Percentiles rank a stretch among this genome's conserved stretches.
Evolutionary conservation across 2,329 filamentous ascomycete species (phyloP).

Genomic region (Zopfia rhizophila): DNA sequence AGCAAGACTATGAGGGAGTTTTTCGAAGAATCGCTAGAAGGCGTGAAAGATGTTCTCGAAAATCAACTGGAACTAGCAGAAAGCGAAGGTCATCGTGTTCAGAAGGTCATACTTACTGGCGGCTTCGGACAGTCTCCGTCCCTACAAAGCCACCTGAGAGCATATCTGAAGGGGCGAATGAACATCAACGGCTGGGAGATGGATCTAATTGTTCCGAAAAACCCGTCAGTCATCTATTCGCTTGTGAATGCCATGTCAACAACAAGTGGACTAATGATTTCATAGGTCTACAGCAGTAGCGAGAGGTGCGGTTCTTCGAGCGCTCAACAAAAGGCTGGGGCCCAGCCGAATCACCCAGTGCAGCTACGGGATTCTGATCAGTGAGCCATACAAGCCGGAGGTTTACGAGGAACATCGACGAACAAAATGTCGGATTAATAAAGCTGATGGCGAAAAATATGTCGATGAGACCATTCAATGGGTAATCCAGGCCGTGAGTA

Average conservation of each 20-base stretch:
- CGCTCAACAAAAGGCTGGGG: conserved; percentile 39
- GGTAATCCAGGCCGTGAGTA: conserved; percentile 9
- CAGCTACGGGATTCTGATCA: conserved; percentile 40
- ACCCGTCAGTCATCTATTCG: conserved; percentile 11
- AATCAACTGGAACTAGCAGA: conserved; percentile 35
- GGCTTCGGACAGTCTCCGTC: conserved; percentile 43
- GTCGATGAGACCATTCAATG: conserved; percentile 9
- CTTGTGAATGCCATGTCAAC: conserved; percentile 9
- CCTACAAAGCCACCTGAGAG: conserved; percentile 31
- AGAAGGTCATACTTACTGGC: conserved; percentile 46
- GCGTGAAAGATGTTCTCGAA: conserved; percentile 23
- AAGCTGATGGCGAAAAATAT: conserved; percentile 11
- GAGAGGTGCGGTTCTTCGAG: conserved; percentile 41
- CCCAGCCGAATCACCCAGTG: conserved; percentile 34
- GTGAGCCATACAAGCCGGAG: conserved; percentile 9
- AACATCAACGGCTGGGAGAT: conserved; percentile 11
- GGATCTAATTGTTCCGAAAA: conserved; percentile 15
- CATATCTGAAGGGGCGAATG: conserved; percentile 20
- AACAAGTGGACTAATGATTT: conserved; percentile 11
- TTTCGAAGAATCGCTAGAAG: conserved; percentile 25
- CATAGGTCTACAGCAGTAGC: conserved; percentile 39
- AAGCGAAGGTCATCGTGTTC: conserved; percentile 21
- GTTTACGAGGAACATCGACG: not conserved
- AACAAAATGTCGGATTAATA: conserved; percentile 7
- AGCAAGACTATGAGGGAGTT: conserved; percentile 12